Base-by-base conservation (phyloP, 176 grass and related monocot species). In the Musa beccarii region DNA sequence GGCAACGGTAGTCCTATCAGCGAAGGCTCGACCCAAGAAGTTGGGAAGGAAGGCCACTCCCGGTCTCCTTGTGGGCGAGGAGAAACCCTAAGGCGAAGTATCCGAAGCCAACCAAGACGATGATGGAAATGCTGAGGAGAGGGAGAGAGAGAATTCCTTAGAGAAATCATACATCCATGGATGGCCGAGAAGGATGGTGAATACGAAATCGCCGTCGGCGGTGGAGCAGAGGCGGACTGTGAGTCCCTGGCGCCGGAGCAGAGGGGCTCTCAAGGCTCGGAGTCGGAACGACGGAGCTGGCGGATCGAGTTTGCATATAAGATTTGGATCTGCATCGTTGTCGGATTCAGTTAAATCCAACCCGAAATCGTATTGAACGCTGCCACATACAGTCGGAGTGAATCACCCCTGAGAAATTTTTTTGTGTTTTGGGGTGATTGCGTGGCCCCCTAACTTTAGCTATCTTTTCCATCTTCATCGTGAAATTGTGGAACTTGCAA, bases 21-120 rank as follows among this genome's bases (percentile, higher is more conserved):
- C 51, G 78, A 88, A 81, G 68, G 70, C 74, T 63, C 72, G 52
- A 82, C 76, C 90, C 88, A 91, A 28, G 15, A 17, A 83, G 73
- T 82, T 22, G 89, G 84, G 59, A 93, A 72, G 21, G 78, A 57
- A 86, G 76, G 22, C 84, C 73, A 22, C 81, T 49, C 28, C 77
- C 78, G 76, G 82, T 89, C 56, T 78, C 76, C 54, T 10, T 77
- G 10, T 7, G 23, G 1, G 88, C 88, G 73, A 93, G 72, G 59
- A 93, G 55, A 74, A 91, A 98, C 28, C 95, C 95, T 3, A 98
- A 69, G 51, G 95, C 88, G 79, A 93, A 98, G 79, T 84, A 98
- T 34, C 88, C 94, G 21, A 82, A 88, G 56, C 90, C 90, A 13
- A 92, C 74, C 1, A 92, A 78, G 51, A 93, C 61, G 43, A 79